Evolutionary conservation across 257 asterid species (phyloP), one percentile per base, ranked within the genome.

Genomic region (Fraxinus excelsior): DNA sequence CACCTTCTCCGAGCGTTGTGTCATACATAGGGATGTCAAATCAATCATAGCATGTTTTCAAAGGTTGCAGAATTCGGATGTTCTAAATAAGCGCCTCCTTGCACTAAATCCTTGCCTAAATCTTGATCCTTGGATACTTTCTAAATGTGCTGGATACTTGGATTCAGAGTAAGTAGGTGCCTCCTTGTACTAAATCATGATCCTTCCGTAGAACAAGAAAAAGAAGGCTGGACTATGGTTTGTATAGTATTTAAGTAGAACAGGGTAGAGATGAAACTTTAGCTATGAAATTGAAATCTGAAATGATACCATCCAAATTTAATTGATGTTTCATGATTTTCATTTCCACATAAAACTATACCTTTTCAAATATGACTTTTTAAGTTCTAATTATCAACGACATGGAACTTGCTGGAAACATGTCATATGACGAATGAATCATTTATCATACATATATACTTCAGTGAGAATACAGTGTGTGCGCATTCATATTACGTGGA

Each of bases 41-140:
- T 93, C 96, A 77, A 91, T 75, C 93, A 93, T 32, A 91, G 94
- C 88, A 93, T 93, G 98, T 80, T 87, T 46, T 94, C 98, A 56
- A 93, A 93, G 85, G 97, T 93, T 78, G 93, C 97, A 31, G 96
- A 93, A 67, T 93, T 91, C 29, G 97, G 91, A 40, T 84, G 91
- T 80, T 93, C 97, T 67, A 93, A 93, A 82, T 93, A 93, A 72
- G 94, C 97, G 76, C 90, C 98, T 53, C 98, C 1, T 28, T 0
- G 95, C 2, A 91, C 97, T n/a, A n/a, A n/a, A n/a, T n/a, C n/a
- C n/a, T n/a, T n/a, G n/a, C n/a, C n/a, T n/a, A n/a, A n/a, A n/a
- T n/a, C n/a, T n/a, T n/a, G n/a, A n/a, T n/a, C n/a, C n/a, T n/a
- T n/a, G n/a, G n/a, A n/a, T n/a, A n/a, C n/a, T n/a, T n/a, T n/a